Conservation (phyloP, 2,329 filamentous ascomycete genomes). For the Colletotrichum sublineola region DNA sequence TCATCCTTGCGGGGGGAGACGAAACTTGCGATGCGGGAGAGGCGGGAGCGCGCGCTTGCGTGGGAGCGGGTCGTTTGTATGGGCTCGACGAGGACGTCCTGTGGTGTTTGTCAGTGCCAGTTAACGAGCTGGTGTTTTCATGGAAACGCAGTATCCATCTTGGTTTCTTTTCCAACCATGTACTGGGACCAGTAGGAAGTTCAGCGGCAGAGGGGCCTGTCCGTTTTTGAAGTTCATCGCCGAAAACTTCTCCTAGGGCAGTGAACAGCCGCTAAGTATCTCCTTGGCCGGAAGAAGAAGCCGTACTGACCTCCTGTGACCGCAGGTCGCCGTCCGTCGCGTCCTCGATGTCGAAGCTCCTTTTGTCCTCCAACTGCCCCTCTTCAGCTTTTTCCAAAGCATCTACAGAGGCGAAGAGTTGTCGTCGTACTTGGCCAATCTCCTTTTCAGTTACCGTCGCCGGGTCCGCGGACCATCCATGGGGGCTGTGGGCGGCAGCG, state of each 20-base stretch:
- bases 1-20: constrained; percentile 45
- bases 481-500: constrained; percentile 24
- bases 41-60: constrained; percentile 45
- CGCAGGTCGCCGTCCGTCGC: constrained; percentile 38
- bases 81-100: constrained; percentile 25
- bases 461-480: constrained; percentile 21
- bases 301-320: constrained; percentile 27
- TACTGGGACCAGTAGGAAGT: background rate
- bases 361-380: constrained; percentile 34
- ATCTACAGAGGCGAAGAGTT: constrained; percentile 7
- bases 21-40: constrained; percentile 45
- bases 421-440: background rate
- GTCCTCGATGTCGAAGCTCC: constrained; percentile 33
- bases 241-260: background rate
- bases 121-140: background rate
- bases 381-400: constrained; percentile 22
- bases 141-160: too few relatives aligned
- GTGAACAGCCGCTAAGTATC: background rate
- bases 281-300: background rate
- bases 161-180: background rate
- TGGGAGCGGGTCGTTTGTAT: constrained; percentile 28
- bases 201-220: too few relatives aligned
- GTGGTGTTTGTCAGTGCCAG: background rate
- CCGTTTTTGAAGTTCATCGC: background rate
- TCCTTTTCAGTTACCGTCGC: constrained; percentile 32